phyloP scores from a whole-genome alignment of 352 stramenopile genomes.

The Pythium aristosporum region DNA sequence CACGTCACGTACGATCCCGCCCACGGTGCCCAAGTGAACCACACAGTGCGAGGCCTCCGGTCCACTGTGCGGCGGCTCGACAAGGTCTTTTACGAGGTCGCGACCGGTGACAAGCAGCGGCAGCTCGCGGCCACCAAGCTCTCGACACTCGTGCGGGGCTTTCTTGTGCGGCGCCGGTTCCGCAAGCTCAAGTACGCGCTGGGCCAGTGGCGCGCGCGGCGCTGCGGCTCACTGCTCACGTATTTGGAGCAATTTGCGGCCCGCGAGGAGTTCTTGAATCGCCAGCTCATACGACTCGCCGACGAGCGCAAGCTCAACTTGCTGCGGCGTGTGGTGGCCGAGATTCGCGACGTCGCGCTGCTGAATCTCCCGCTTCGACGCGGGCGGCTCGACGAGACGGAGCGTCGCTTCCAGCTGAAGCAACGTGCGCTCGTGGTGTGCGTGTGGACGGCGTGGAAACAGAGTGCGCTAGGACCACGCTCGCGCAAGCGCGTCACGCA shows the following conservation, averaged over 20 bases:
- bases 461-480: slow-evolving; percentile 47
- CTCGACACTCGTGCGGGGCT: slow-evolving; percentile 47
- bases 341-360: slow-evolving; percentile 70
- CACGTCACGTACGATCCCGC: slow-evolving; percentile 27
- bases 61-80: slow-evolving; percentile 66
- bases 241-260: slow-evolving; percentile 67
- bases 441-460: slow-evolving; percentile 57
- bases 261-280: slow-evolving; percentile 62
- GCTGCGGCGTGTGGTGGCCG: slow-evolving; percentile 49
- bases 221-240: slow-evolving; percentile 38
- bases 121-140: slow-evolving; percentile 70
- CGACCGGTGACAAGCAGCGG: slow-evolving; percentile 69
- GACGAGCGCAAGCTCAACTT: slow-evolving; percentile 35
- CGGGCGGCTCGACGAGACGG: slow-evolving; percentile 50
- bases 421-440: slow-evolving; percentile 36
- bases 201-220: slow-evolving; percentile 48
- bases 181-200: slow-evolving; percentile 42
- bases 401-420: slow-evolving; percentile 46
- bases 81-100: slow-evolving; percentile 76
- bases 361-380: slow-evolving; percentile 62
- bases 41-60: slow-evolving; percentile 58
- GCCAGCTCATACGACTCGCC: slow-evolving; percentile 47
- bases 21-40: slow-evolving; percentile 47
- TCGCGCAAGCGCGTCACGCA: slow-evolving; percentile 52
- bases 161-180: slow-evolving; percentile 54